Evolutionary conservation across 495 filamentous ascomycete species (phyloP).

Genomic region (Lasiosphaeria miniovina): DNA sequence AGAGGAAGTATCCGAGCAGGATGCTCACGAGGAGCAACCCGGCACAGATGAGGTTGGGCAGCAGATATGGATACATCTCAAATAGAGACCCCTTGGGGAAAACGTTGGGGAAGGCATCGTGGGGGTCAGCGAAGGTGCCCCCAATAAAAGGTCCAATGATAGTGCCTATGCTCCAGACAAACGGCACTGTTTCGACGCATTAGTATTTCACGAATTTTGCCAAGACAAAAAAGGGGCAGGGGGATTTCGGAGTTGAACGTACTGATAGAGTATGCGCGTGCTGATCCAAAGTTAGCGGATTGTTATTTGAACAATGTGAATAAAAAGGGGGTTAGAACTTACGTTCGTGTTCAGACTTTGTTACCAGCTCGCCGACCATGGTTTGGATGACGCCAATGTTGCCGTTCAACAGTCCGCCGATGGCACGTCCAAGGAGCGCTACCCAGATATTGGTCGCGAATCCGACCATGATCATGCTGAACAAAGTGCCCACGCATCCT

Average conservation of each 20-base stretch:
- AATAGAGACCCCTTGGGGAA: slow-evolving; percentile 66
- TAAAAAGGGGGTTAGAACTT: slow-evolving; percentile 33
- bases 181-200: slow-evolving; percentile 57
- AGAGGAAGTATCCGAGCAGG: slow-evolving; percentile 64
- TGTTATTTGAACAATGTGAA: background rate
- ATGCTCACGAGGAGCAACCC: slow-evolving; percentile 70
- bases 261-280: slow-evolving; percentile 70
- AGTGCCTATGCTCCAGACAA: slow-evolving; percentile 83
- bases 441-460: slow-evolving; percentile 76
- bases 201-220: slow-evolving; percentile 1
- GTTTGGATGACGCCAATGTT: slow-evolving; percentile 89
- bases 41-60: slow-evolving; percentile 78
- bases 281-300: slow-evolving; percentile 43
- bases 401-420: slow-evolving; percentile 80
- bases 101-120: slow-evolving; percentile 61
- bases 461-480: slow-evolving; percentile 79
- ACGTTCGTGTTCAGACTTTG: slow-evolving; percentile 79
- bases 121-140: slow-evolving; percentile 71
- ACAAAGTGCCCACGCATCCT: slow-evolving; percentile 75
- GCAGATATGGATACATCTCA: slow-evolving; percentile 73
- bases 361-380: slow-evolving; percentile 85
- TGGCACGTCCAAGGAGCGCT: slow-evolving; percentile 67
- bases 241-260: slow-evolving; percentile 6
- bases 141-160: slow-evolving; percentile 82
- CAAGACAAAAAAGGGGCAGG: background rate